A percentile compares a stretch with the other conserved stretches of the same genome.
These are phyloP conservation scores for Saccharomycopsis crataegensis DNA, from an alignment of 1,139 yeast genomes.

Conservation along the genomic window DNA sequence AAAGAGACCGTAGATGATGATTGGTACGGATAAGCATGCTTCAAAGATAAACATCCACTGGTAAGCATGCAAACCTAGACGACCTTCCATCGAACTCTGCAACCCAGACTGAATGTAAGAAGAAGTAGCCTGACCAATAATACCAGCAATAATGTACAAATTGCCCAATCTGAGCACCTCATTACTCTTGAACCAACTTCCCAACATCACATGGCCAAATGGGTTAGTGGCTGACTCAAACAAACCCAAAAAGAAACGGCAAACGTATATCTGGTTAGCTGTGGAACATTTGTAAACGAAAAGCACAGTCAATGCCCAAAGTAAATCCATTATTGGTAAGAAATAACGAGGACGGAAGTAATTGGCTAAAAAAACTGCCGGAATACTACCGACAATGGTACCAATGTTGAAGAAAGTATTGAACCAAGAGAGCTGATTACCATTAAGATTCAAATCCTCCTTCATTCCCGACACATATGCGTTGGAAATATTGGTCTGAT, in stretches of 20 bases:
- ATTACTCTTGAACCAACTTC: constrained; percentile 44
- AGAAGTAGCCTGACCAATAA: constrained; percentile 43
- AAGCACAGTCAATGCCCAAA: constrained; percentile 45
- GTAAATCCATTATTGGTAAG: constrained; percentile 45
- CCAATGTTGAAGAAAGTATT: constrained; percentile 56
- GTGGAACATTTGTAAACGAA: constrained; percentile 35
- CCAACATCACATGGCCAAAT: constrained; percentile 48
- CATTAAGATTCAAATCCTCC: constrained; percentile 4
- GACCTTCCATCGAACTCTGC: constrained; percentile 39
- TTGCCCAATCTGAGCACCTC: constrained; percentile 33
- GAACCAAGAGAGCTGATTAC: constrained; percentile 27
- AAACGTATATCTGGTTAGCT: no score
- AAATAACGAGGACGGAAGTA: constrained; percentile 47
- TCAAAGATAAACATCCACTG: constrained; percentile 64
- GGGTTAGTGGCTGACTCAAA: constrained; percentile 51
- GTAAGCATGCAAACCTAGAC: constrained; percentile 51
- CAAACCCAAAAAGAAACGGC: constrained; percentile 45
- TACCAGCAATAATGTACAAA: constrained; percentile 33
- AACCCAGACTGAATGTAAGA: constrained; percentile 56
- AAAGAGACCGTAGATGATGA: neutral
- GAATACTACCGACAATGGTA: constrained; percentile 50
- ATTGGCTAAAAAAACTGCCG: constrained; percentile 44
- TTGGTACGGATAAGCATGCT: constrained; percentile 9
- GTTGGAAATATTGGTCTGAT: constrained; percentile 41
- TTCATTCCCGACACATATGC: constrained; percentile 59